Evolutionary conservation across 2,329 filamentous ascomycete species (phyloP).

Genomic region (Aspergillus felis): DNA sequence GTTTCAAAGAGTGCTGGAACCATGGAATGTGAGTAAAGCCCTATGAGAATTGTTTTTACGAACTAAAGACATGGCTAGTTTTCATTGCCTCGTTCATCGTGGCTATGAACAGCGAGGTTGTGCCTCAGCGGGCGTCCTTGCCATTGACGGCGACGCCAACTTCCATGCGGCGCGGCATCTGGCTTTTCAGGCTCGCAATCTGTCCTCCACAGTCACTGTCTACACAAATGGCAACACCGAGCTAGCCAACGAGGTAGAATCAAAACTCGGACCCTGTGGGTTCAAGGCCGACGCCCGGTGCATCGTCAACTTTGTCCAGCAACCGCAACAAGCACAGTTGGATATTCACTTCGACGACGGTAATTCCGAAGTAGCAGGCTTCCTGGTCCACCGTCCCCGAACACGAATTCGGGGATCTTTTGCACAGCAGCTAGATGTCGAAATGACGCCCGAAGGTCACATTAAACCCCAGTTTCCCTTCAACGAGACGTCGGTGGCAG

Average conservation of each 20-base stretch:
- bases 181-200: conserved; percentile 41
- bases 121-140: conserved; percentile 47
- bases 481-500: conserved; percentile 4
- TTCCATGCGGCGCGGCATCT: conserved; percentile 38
- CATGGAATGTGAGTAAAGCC: conserved; percentile 40
- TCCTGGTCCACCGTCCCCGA: conserved; percentile 1
- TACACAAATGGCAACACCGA: conserved; percentile 49
- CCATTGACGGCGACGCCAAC: conserved; percentile 33
- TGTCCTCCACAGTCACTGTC: conserved; percentile 45
- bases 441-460: background rate
- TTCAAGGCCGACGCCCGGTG: conserved; percentile 1
- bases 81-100: conserved; percentile 59
- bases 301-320: background rate
- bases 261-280: background rate
- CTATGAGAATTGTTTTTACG: background rate
- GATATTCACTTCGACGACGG: background rate
- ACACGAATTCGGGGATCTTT: background rate
- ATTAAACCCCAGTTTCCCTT: conserved; percentile 1
- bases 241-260: conserved; percentile 16
- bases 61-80: conserved; percentile 29
- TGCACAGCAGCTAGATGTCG: conserved; percentile 1
- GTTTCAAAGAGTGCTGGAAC: conserved; percentile 55
- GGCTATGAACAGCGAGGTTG: conserved; percentile 55
- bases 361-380: background rate
- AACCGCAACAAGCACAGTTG: background rate